These are phyloP conservation scores for Neostapfia colusana DNA, from an alignment of 176 grass and related monocot species.

Conservation along the genomic window DNA sequence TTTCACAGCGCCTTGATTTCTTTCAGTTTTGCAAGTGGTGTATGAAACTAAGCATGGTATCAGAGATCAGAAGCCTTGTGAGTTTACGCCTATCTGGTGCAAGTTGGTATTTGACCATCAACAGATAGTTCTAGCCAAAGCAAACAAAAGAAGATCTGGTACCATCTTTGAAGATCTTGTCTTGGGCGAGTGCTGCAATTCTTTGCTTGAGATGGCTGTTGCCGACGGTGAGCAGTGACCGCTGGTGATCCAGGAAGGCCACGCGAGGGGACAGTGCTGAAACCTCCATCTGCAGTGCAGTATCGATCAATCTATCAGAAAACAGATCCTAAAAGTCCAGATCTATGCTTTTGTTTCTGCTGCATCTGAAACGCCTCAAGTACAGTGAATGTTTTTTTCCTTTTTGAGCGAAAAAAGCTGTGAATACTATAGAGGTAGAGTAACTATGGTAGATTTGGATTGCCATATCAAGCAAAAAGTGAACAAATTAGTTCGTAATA, in stretches of 20 bases:
- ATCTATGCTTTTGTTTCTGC: not conserved
- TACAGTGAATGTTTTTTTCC: not conserved
- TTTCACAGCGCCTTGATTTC: not conserved
- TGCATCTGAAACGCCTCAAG: not conserved
- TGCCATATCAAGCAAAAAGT: no score
- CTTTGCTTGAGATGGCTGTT: slow-evolving; percentile 98
- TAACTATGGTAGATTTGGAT: no score
- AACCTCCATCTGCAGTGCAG: slow-evolving; percentile 76
- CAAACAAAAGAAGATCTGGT: not conserved
- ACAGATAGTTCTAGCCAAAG: not conserved
- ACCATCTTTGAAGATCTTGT: slow-evolving; percentile 99
- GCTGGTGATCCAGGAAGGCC: slow-evolving; percentile 94
- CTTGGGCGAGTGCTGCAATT: slow-evolving; percentile 86
- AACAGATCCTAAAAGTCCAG: not conserved
- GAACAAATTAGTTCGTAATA: no score
- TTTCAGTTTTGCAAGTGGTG: not conserved
- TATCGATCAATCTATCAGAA: not conserved
- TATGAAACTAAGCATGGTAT: not conserved
- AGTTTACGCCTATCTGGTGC: not conserved
- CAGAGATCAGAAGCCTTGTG: not conserved
- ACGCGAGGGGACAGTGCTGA: slow-evolving; percentile 85
- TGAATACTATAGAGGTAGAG: not conserved
- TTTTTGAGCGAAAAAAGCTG: not conserved
- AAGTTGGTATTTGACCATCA: not conserved
- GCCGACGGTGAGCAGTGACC: slow-evolving; percentile 82